A percentile compares a stretch with the other conserved stretches of the same genome.
phyloP scores from a whole-genome alignment of 805 yeast genomes.

The Schwanniomyces polymorphus region DNA sequence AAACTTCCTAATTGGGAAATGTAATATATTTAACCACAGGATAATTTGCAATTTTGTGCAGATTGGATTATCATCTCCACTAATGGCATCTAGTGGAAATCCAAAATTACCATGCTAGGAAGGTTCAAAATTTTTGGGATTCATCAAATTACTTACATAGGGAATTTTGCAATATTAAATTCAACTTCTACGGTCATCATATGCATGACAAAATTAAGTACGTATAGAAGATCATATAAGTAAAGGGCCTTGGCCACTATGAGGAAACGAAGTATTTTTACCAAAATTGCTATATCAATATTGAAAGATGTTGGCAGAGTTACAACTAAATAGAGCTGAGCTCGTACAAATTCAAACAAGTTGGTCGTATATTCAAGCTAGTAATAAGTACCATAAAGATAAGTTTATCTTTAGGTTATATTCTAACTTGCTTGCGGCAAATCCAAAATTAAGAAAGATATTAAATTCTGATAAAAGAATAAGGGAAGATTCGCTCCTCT shows the following conservation, averaged over 20 bases:
- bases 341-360: slow-evolving; percentile 23
- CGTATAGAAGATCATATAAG: neutral
- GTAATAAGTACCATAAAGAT: slow-evolving; percentile 27
- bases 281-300: neutral
- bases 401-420: slow-evolving; percentile 31
- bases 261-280: neutral
- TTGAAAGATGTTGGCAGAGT: slow-evolving; percentile 3
- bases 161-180: neutral
- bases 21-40: slow-evolving; percentile 1
- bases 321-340: slow-evolving; percentile 11
- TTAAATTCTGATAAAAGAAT: slow-evolving; percentile 20
- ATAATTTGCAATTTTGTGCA: neutral
- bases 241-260: neutral
- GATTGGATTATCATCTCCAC: neutral
- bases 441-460: slow-evolving; percentile 21
- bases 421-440: slow-evolving; percentile 31
- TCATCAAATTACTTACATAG: neutral
- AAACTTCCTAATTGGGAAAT: slow-evolving; percentile 11
- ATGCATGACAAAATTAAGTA: neutral
- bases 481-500: slow-evolving; percentile 30
- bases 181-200: neutral
- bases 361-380: slow-evolving; percentile 34
- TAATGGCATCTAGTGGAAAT: neutral
- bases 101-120: slow-evolving; percentile 3
- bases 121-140: neutral